A percentile compares a stretch with the other conserved stretches of the same genome.
Conservation (phyloP, 176 grass and related monocot genomes). For the Rhynchospora tenuis region DNA sequence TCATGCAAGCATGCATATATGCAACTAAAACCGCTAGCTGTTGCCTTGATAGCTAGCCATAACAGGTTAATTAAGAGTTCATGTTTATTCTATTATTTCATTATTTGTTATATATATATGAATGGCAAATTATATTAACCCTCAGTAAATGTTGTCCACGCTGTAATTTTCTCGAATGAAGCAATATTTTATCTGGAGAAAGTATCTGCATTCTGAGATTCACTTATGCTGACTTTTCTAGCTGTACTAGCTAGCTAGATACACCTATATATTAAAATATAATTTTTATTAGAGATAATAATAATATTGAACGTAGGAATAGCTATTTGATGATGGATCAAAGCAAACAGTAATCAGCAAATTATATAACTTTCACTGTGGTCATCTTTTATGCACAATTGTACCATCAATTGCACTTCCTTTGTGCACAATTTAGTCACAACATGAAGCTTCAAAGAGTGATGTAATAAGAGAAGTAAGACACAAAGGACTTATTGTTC, state of each 20-base stretch:
- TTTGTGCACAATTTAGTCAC: slow-evolving; percentile 18
- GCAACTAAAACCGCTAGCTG: not conserved
- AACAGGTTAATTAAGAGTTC: not conserved
- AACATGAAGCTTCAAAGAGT: slow-evolving; percentile 20
- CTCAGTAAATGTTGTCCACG: not conserved
- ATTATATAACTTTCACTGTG: not conserved
- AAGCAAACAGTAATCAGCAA: not conserved
- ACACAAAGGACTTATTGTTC: slow-evolving; percentile 26
- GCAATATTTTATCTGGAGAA: not conserved
- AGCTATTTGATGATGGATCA: not conserved
- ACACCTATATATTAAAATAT: not conserved
- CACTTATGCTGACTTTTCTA: not conserved
- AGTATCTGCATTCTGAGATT: not conserved
- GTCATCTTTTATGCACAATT: not conserved
- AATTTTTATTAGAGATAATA: too few relatives aligned
- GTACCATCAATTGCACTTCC: not conserved
- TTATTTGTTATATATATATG: not conserved
- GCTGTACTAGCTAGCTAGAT: not conserved
- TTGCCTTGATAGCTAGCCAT: slow-evolving; percentile 6
- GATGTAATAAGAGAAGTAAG: slow-evolving; percentile 30
- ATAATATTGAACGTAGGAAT: too few relatives aligned
- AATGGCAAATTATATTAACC: too few relatives aligned
- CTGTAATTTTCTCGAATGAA: not conserved
- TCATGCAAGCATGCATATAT: slow-evolving; percentile 13
- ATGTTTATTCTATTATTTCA: not conserved